A percentile compares a stretch with the other conserved stretches of the same genome.
These are phyloP conservation scores for Cucurbita ficifolia DNA, from an alignment of 306 rosid species.

Conservation along the genomic window DNA sequence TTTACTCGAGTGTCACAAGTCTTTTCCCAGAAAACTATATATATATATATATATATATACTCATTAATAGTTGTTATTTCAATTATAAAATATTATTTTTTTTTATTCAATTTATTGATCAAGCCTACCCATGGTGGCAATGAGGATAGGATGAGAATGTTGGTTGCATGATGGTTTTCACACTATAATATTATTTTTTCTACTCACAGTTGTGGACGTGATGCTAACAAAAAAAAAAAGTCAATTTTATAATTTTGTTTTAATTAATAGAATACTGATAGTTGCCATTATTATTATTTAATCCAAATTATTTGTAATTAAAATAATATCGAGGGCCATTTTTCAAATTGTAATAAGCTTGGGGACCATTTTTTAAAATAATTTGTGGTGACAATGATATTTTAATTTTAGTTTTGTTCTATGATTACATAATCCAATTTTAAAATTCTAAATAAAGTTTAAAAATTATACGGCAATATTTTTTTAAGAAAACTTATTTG, in stretches of 20 bases:
- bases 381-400: background rate
- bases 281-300: background rate
- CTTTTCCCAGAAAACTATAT: too few relatives aligned
- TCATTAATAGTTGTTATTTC: too few relatives aligned
- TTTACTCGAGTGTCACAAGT: too few relatives aligned
- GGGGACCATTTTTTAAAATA: background rate
- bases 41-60: too few relatives aligned
- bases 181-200: background rate
- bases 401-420: background rate
- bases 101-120: background rate
- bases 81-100: too few relatives aligned
- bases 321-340: background rate
- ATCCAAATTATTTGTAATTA: background rate
- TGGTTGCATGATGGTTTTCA: background rate
- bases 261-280: background rate
- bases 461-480: background rate
- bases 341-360: background rate
- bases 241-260: background rate
- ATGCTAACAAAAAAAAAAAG: background rate
- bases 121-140: background rate
- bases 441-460: background rate
- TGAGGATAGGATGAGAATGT: background rate
- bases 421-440: background rate
- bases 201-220: background rate
- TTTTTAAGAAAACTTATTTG: background rate